Base-by-base conservation (phyloP, 306 rosid species). In the Carpinus fangiana region DNA sequence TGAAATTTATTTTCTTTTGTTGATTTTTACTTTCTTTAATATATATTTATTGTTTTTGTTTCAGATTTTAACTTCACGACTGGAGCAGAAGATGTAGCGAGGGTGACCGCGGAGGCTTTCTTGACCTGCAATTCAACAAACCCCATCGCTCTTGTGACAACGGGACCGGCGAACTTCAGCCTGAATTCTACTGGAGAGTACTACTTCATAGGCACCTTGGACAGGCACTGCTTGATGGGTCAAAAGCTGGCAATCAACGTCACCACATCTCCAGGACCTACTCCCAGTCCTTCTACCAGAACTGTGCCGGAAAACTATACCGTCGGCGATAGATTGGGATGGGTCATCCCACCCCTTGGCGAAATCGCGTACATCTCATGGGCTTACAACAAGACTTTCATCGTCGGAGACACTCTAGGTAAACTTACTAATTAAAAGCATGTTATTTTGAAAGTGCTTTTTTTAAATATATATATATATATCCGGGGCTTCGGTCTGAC, bases 61-160 rank as follows among this genome's bases (percentile, higher is more conserved):
- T 70, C 70, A 89, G 93, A 69, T 75, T 89, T 89, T 88, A 87
- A 87, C 50, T 90, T 90, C 86, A 84, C 80, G 21, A 80, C 82
- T 55, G 90, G 84, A 46, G 56, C 81, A 3, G 83, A 89, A 54
- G 90, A 87, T 16, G 91, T 90, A 34, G 93, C 93, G 21, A 77
- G 72, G 64, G 93, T 90, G 21, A 83, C 93, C 36, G 80, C 48
- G 70, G 86, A 86, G 31, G 87, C 83, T n/a, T 90, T 74, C 81
- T 14, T 70, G 1, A 67, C 0, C 23, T 90, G 93, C 90, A 84
- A 86, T 28, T 82, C 87, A 2, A 87, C 87, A 5, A 53, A 75
- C 61, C 89, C 93, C 18, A 86, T 90, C 72, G 46, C 57, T 14
- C 78, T 82, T 4, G n/a, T 18, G 46, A 75, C 76, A 38, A 76